Percentiles rank a stretch among this genome's conserved stretches.
Evolutionary conservation across 495 filamentous ascomycete species (phyloP).

Genomic region (Pyrenopolyporus hunteri): DNA sequence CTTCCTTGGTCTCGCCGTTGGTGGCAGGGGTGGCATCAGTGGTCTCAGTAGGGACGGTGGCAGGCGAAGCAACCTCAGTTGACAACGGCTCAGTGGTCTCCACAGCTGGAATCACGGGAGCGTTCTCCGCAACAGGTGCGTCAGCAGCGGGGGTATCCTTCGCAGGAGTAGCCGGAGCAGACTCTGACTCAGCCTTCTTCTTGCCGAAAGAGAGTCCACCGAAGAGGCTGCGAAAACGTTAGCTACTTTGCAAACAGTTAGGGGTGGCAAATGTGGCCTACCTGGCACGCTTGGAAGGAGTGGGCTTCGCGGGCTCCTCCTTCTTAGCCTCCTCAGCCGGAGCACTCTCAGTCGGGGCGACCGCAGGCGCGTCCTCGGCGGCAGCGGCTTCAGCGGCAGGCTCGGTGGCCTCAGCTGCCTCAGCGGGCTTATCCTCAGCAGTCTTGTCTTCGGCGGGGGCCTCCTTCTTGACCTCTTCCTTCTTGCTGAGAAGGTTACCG

Average conservation of each 20-base stretch:
- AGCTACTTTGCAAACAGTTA: slow-evolving; percentile 6
- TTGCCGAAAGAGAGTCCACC: slow-evolving; percentile 57
- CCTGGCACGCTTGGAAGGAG: slow-evolving; percentile 52
- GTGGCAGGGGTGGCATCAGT: slow-evolving; percentile 51
- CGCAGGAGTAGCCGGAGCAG: slow-evolving; percentile 40
- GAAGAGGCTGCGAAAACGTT: slow-evolving; percentile 56
- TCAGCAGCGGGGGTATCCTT: slow-evolving; percentile 48
- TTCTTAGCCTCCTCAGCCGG: slow-evolving; percentile 45
- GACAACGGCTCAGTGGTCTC: slow-evolving; percentile 62
- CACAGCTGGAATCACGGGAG: slow-evolving; percentile 64
- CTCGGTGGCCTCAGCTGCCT: slow-evolving; percentile 38
- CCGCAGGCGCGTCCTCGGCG: slow-evolving; percentile 36
- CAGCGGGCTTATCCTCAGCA: slow-evolving; percentile 46
- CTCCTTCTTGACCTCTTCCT: slow-evolving; percentile 70
- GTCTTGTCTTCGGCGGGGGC: slow-evolving; percentile 56
- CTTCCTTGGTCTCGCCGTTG: slow-evolving; percentile 60
- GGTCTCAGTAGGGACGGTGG: slow-evolving; percentile 50
- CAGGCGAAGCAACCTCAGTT: slow-evolving; percentile 52
- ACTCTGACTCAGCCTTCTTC: slow-evolving; percentile 54
- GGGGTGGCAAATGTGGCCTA: slow-evolving; percentile 28
- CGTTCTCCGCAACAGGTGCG: slow-evolving; percentile 56
- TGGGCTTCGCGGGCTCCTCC: slow-evolving; percentile 44
- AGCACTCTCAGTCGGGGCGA: slow-evolving; percentile 43
- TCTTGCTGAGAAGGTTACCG: slow-evolving; percentile 74
- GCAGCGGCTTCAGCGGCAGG: slow-evolving; percentile 36